These are phyloP conservation scores for Dalbergia cultrata DNA, from an alignment of 306 rosid species.

Conservation along the genomic window DNA sequence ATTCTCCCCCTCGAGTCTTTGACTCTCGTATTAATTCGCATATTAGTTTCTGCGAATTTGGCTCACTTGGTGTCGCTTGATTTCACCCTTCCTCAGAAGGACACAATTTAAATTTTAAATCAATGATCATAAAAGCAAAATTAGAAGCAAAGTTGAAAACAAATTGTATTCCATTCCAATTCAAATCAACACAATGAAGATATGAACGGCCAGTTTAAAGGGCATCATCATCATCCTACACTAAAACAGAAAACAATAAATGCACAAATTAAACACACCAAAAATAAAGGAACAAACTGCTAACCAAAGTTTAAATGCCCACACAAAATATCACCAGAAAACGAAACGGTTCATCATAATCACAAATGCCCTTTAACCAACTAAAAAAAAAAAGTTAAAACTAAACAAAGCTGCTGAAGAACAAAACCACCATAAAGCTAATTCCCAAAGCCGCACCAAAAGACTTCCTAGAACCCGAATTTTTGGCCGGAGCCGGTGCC, in stretches of 20 bases:
- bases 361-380: not conserved
- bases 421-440: conserved; percentile 34
- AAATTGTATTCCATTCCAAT: not conserved
- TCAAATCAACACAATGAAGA: not conserved
- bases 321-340: not conserved
- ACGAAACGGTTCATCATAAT: not conserved
- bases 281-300: not conserved
- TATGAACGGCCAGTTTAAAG: not conserved
- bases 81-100: too few relatives aligned
- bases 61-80: not conserved
- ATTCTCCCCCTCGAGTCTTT: not conserved
- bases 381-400: not conserved
- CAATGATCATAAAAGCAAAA: not conserved
- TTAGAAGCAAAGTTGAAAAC: not conserved
- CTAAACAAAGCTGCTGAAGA: conserved; percentile 30
- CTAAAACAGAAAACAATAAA: not conserved
- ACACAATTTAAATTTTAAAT: too few relatives aligned
- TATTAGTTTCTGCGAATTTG: not conserved
- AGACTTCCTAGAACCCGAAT: conserved; percentile 32
- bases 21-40: not conserved
- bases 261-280: not conserved
- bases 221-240: not conserved
- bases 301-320: not conserved
- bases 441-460: conserved; percentile 38
- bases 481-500: conserved; percentile 37